These are phyloP conservation scores for Ballota nigra DNA, from an alignment of 257 asterid species.

Conservation along the genomic window DNA sequence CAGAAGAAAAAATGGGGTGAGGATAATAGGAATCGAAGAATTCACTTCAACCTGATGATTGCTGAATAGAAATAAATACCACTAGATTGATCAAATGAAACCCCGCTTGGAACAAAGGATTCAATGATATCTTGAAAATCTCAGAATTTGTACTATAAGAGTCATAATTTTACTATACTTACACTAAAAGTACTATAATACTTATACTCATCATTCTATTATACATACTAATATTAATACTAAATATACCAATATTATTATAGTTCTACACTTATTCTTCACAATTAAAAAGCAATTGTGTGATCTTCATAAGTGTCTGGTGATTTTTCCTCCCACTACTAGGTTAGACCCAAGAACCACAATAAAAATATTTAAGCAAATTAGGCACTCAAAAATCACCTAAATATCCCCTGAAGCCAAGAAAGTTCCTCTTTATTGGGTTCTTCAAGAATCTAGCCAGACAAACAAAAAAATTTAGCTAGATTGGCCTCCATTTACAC, in stretches of 20 bases:
- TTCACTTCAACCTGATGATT: neutral
- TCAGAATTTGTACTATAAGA: too few species aligned
- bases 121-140: neutral
- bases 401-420: conserved; percentile 76
- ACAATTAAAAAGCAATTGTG: conserved; percentile 16
- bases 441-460: conserved; percentile 80
- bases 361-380: conserved; percentile 15
- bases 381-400: conserved; percentile 51
- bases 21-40: neutral
- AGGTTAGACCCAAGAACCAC: conserved; percentile 16
- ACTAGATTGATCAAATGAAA: conserved; percentile 33
- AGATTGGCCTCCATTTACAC: conserved; percentile 26
- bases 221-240: too few species aligned
- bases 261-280: too few species aligned
- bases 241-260: too few species aligned
- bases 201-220: too few species aligned
- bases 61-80: conserved; percentile 19
- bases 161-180: too few species aligned
- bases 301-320: conserved; percentile 14
- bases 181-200: too few species aligned
- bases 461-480: conserved; percentile 33
- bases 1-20: conserved; percentile 23
- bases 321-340: conserved; percentile 2
- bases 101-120: conserved; percentile 42
- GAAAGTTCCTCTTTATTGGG: conserved; percentile 83